Conservation (phyloP, 805 yeast genomes). For the Cephaloascus albidus region DNA sequence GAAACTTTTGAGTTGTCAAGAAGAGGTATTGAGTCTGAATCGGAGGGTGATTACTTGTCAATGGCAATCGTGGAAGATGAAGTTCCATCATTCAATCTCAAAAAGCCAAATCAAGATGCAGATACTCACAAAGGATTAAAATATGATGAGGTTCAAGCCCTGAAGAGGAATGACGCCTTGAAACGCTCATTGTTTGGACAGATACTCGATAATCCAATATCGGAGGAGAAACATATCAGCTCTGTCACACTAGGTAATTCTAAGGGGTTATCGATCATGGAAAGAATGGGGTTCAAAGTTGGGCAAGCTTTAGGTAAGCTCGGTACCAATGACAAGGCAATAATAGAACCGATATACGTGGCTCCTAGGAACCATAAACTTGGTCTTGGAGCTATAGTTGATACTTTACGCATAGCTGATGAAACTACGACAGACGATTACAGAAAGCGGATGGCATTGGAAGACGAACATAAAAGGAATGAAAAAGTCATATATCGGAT, state of each 20-base stretch:
- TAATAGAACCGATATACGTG: slow-evolving; percentile 20
- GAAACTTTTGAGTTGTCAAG: no score
- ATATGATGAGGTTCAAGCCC: neutral
- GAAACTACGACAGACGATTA: slow-evolving; percentile 7
- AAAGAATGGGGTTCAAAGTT: slow-evolving; percentile 46
- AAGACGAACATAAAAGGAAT: slow-evolving; percentile 5
- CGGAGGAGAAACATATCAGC: neutral
- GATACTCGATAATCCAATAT: neutral
- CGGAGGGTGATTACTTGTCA: neutral
- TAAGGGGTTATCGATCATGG: slow-evolving; percentile 43
- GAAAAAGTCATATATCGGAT: slow-evolving; percentile 14
- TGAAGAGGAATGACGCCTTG: neutral
- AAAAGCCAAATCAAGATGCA: neutral
- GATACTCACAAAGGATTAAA: neutral
- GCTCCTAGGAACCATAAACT: slow-evolving; percentile 8
- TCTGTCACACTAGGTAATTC: slow-evolving; percentile 12
- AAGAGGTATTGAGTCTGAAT: neutral
- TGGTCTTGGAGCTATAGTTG: slow-evolving; percentile 7
- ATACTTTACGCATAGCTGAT: slow-evolving; percentile 4
- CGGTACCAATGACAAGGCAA: slow-evolving; percentile 8
- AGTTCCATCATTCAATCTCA: no score
- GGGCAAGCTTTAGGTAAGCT: slow-evolving; percentile 35
- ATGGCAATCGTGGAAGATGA: neutral
- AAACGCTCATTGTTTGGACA: neutral
- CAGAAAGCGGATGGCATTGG: slow-evolving; percentile 9